Evolutionary conservation across 495 filamentous ascomycete species (phyloP).

Genomic region (Penicillium goetzii): DNA sequence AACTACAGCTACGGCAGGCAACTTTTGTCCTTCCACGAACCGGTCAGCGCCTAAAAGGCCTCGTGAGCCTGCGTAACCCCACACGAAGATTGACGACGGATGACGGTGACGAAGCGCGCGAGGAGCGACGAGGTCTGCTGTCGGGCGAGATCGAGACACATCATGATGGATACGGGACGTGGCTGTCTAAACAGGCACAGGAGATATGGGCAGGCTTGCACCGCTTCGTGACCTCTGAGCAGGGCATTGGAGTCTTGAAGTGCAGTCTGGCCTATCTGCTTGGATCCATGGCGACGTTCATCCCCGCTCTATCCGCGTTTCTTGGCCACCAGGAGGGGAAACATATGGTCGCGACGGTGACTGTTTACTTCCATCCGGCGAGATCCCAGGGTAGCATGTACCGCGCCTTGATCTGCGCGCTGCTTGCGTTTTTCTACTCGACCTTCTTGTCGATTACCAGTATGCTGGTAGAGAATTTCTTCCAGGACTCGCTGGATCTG

Average conservation of each 20-base stretch:
- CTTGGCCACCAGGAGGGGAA: slow-evolving; percentile 92
- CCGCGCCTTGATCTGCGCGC: slow-evolving; percentile 82
- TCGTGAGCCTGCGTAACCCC: slow-evolving; percentile 50
- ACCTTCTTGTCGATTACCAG: slow-evolving; percentile 79
- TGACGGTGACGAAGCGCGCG: slow-evolving; percentile 22
- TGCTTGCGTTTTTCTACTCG: slow-evolving; percentile 81
- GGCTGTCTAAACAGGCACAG: slow-evolving; percentile 16
- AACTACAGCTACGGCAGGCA: slow-evolving; percentile 53
- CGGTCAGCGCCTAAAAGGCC: slow-evolving; percentile 56
- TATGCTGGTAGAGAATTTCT: slow-evolving; percentile 82
- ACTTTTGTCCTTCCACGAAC: slow-evolving; percentile 57
- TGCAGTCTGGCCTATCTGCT: slow-evolving; percentile 91
- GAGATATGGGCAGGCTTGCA: slow-evolving; percentile 29
- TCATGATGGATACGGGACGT: slow-evolving; percentile 23
- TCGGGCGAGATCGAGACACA: slow-evolving; percentile 31
- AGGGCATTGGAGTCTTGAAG: slow-evolving; percentile 80
- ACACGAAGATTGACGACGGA: slow-evolving; percentile 16
- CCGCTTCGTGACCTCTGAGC: slow-evolving; percentile 55
- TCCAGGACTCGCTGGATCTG: slow-evolving; percentile 64
- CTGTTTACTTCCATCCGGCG: slow-evolving; percentile 97
- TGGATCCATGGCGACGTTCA: slow-evolving; percentile 86
- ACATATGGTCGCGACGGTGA: slow-evolving; percentile 90
- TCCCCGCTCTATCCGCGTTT: slow-evolving; percentile 68
- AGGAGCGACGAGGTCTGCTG: slow-evolving; percentile 49
- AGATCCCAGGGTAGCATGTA: slow-evolving; percentile 88